phyloP scores from a whole-genome alignment of 202 grass and related monocot species.

The Digitaria exilis region DNA sequence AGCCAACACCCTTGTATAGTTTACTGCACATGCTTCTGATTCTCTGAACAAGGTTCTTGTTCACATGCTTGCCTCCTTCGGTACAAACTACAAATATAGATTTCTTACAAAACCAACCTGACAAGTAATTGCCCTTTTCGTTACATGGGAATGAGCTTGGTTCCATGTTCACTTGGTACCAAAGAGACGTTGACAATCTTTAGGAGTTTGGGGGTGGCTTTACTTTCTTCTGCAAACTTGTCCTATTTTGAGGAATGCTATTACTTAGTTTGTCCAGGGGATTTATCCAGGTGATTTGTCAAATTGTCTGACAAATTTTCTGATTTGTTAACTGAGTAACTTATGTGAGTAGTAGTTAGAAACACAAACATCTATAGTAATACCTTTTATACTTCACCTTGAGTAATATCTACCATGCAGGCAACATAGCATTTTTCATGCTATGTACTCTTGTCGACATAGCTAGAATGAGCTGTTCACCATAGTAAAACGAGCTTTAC shows the following conservation, averaged over 20 bases:
- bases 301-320: no score
- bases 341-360: no score
- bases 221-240: conserved; percentile 4
- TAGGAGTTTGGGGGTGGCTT: not conserved
- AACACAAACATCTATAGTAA: not conserved
- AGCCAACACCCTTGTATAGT: not conserved
- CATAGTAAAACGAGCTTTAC: not conserved
- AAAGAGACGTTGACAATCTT: not conserved
- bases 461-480: not conserved
- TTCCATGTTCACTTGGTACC: not conserved
- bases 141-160: conserved; percentile 1
- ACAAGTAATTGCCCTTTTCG: not conserved
- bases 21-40: conserved; percentile 36
- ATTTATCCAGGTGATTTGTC: no score
- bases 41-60: not conserved
- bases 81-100: not conserved
- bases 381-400: not conserved
- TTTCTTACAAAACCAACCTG: not conserved
- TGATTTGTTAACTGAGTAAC: no score
- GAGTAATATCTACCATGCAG: not conserved
- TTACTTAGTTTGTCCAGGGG: not conserved
- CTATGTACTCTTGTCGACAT: not conserved
- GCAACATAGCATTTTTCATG: not conserved
- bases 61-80: conserved; percentile 2
- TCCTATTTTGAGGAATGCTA: not conserved